Conservation (phyloP, 768 basidiomycete species). For the Hericium erinaceus region DNA sequence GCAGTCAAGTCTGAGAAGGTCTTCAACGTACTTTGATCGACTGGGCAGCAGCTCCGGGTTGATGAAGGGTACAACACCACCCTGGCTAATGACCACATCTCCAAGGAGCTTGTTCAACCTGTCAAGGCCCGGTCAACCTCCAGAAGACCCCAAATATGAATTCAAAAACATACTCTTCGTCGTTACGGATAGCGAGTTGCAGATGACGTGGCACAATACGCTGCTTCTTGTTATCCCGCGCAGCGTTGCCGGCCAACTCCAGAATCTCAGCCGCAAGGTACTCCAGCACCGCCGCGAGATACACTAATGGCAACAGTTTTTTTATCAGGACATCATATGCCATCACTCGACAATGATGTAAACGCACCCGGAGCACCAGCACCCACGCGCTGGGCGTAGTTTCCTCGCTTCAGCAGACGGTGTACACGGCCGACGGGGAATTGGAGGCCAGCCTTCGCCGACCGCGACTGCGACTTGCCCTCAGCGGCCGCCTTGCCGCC, state of each 20-base stretch:
- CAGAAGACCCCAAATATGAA: not conserved
- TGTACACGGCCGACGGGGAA: slow-evolving; percentile 93
- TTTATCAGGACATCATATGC: not conserved
- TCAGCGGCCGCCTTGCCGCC: slow-evolving; percentile 32
- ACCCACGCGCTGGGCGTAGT: slow-evolving; percentile 82
- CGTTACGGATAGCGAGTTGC: slow-evolving; percentile 88
- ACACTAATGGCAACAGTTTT: slow-evolving; percentile 38
- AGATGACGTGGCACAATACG: slow-evolving; percentile 93
- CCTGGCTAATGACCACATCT: slow-evolving; percentile 87
- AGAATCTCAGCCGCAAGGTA: slow-evolving; percentile 92
- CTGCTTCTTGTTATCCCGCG: slow-evolving; percentile 79
- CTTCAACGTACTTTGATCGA: slow-evolving; percentile 28
- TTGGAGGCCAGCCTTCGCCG: slow-evolving; percentile 69
- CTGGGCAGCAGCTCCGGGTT: slow-evolving; percentile 44
- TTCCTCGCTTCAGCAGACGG: slow-evolving; percentile 78
- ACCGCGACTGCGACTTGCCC: slow-evolving; percentile 56
- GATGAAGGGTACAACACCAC: slow-evolving; percentile 87
- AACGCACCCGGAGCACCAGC: slow-evolving; percentile 72
- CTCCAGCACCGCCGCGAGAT: slow-evolving; percentile 85
- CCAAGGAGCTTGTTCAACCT: slow-evolving; percentile 66
- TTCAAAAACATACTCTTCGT: slow-evolving; percentile 61
- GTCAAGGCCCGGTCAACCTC: not conserved
- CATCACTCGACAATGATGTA: not conserved
- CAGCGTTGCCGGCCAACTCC: slow-evolving; percentile 84
- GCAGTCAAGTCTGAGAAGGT: not conserved